Percentiles rank a stretch among this genome's conserved stretches.
phyloP scores from a whole-genome alignment of 1,284 basidiomycete genomes.

The Stygiomarasmius scandens region DNA sequence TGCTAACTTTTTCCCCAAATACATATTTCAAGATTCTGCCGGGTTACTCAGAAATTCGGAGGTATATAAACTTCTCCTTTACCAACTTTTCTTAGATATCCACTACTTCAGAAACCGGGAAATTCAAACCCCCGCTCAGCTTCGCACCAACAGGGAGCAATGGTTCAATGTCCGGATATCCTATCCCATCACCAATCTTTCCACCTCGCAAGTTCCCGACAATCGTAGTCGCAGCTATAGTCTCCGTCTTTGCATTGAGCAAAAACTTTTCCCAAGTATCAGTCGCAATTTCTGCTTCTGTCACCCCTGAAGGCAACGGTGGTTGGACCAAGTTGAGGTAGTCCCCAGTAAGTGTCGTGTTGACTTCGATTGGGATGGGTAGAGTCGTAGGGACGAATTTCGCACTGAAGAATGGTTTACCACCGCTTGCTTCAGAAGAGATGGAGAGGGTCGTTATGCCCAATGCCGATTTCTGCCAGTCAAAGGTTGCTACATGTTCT shows the following conservation, averaged over 20 bases:
- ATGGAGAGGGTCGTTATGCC: background rate
- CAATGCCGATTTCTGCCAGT: background rate
- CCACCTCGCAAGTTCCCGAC: constrained; percentile 1
- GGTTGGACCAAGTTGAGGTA: constrained; percentile 10
- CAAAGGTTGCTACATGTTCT: constrained; percentile 6
- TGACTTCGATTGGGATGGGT: constrained; percentile 8
- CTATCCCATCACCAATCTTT: constrained; percentile 5
- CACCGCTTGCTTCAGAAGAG: background rate
- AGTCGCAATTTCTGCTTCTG: background rate
- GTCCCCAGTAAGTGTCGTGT: background rate
- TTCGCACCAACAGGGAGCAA: constrained; percentile 9
- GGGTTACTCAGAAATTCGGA: no score
- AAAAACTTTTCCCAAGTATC: constrained; percentile 4
- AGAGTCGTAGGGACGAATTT: background rate
- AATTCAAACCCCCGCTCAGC: background rate
- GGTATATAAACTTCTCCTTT: no score
- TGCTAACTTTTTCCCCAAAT: no score
- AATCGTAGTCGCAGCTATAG: background rate
- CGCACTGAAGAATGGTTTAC: constrained; percentile 8
- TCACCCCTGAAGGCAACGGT: background rate
- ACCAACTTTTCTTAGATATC: background rate
- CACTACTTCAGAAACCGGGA: constrained; percentile 3
- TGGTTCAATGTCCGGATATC: constrained; percentile 4
- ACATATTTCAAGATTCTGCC: no score
- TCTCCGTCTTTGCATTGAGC: background rate